Evolutionary conservation across 768 basidiomycete species (phyloP).

Genomic region (Cyclocybe cylindracea): DNA sequence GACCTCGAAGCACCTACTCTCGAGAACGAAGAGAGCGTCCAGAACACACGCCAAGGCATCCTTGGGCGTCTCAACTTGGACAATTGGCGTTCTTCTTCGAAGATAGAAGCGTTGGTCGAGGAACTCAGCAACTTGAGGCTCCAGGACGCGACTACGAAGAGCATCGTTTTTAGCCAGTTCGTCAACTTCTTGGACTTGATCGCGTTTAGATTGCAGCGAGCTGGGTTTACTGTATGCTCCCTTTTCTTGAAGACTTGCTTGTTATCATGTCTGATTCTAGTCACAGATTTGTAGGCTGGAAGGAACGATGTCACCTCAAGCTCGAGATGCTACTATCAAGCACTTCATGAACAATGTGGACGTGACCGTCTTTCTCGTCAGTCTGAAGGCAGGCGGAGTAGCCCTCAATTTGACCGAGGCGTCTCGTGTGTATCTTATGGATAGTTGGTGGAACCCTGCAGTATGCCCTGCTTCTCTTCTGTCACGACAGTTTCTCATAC

Average conservation of each 20-base stretch:
- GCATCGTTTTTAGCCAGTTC: constrained; percentile 96
- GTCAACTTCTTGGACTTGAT: constrained; percentile 93
- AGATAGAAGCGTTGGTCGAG: constrained; percentile 95
- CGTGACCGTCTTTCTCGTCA: constrained; percentile 97
- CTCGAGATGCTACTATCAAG: constrained; percentile 91
- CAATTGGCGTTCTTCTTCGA: constrained; percentile 93
- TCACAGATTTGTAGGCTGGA: constrained; percentile 87
- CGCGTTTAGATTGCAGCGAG: constrained; percentile 87
- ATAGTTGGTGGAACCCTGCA: constrained; percentile 99
- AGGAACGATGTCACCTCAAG: constrained; percentile 96
- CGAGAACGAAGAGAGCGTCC: constrained; percentile 67
- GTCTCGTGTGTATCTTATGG: constrained; percentile 94
- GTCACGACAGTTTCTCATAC: not conserved
- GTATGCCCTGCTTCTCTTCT: constrained; percentile 35
- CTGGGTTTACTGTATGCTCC: constrained; percentile 79
- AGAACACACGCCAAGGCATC: constrained; percentile 80
- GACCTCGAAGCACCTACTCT: constrained; percentile 94
- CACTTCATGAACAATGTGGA: constrained; percentile 94
- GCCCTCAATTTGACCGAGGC: constrained; percentile 90
- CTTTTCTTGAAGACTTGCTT: not conserved
- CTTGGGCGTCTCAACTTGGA: constrained; percentile 87
- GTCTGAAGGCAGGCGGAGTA: constrained; percentile 94
- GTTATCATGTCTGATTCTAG: constrained; percentile 32
- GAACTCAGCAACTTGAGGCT: constrained; percentile 83
- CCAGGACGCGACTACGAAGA: constrained; percentile 91